Conservation (phyloP, 805 yeast species). For the Ogataea zsoltii region DNA sequence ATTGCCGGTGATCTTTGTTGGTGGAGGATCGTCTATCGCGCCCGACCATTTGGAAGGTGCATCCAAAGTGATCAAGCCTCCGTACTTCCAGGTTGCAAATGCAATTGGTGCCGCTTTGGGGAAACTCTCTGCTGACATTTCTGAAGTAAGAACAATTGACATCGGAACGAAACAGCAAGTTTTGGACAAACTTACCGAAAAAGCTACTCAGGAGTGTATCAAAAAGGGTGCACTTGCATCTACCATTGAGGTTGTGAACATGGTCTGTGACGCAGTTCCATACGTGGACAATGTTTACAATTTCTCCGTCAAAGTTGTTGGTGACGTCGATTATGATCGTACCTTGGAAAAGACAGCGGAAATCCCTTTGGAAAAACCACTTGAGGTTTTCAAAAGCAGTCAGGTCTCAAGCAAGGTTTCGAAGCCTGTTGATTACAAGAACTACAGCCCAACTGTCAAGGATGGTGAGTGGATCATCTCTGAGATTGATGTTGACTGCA, state of each 20-base stretch:
- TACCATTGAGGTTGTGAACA: constrained; percentile 27
- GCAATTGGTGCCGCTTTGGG: constrained; percentile 52
- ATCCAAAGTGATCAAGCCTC: constrained; percentile 41
- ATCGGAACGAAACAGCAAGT: constrained; percentile 10
- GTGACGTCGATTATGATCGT: constrained; percentile 44
- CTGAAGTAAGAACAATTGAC: constrained; percentile 3
- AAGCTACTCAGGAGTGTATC: constrained; percentile 21
- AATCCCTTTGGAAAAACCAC: constrained; percentile 4
- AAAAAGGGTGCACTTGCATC: constrained; percentile 29
- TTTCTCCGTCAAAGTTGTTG: constrained; percentile 41
- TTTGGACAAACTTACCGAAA: constrained; percentile 20
- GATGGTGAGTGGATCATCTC: constrained; percentile 39
- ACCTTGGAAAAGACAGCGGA: constrained; percentile 11
- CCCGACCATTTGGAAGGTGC: constrained; percentile 39
- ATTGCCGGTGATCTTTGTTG: constrained; percentile 44
- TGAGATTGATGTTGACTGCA: constrained; percentile 43
- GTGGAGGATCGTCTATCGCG: constrained; percentile 50
- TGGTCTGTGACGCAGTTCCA: constrained; percentile 33
- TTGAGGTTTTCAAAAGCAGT: constrained; percentile 13
- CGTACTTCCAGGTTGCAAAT: constrained; percentile 43
- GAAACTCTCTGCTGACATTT: constrained; percentile 33
- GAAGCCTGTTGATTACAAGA: constrained; percentile 17
- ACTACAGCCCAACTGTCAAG: constrained; percentile 17
- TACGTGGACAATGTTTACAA: constrained; percentile 35
- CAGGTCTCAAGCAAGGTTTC: constrained; percentile 9